Percentiles rank a stretch among this genome's conserved stretches.
These are phyloP conservation scores for Coniochaeta ligniaria DNA, from an alignment of 2,329 filamentous ascomycete genomes.

Conservation along the genomic window DNA sequence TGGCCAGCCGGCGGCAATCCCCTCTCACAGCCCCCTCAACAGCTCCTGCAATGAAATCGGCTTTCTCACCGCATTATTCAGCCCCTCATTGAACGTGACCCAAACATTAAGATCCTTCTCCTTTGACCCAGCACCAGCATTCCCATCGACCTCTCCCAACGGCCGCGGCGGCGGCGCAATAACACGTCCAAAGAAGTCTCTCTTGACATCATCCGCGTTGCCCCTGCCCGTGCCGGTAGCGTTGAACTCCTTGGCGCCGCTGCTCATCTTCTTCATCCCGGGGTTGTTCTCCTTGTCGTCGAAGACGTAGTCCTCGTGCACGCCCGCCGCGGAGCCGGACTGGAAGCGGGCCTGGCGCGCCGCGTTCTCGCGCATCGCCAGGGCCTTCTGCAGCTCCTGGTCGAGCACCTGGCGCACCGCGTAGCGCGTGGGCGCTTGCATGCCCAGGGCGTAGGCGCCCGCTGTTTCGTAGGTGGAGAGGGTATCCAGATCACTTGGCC, in stretches of 20 bases:
- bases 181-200: slow-evolving; percentile 80
- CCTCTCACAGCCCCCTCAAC: slow-evolving; percentile 56
- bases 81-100: slow-evolving; percentile 85
- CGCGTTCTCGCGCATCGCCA: slow-evolving; percentile 57
- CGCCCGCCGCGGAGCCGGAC: slow-evolving; percentile 34
- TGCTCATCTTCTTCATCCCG: slow-evolving; percentile 7
- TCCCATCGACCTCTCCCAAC: slow-evolving; percentile 32
- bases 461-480: slow-evolving; percentile 69
- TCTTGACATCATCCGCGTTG: slow-evolving; percentile 42
- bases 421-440: slow-evolving; percentile 72
- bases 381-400: slow-evolving; percentile 75
- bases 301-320: slow-evolving; percentile 15
- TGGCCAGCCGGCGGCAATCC: no score
- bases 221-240: slow-evolving; percentile 21
- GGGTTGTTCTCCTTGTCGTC: slow-evolving; percentile 30
- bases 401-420: slow-evolving; percentile 90
- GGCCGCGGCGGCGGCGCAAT: slow-evolving; percentile 35
- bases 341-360: slow-evolving; percentile 58
- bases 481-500: slow-evolving; percentile 61
- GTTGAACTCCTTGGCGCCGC: slow-evolving; percentile 23
- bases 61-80: slow-evolving; percentile 88
- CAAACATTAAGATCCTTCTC: slow-evolving; percentile 59
- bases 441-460: slow-evolving; percentile 42
- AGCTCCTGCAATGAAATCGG: slow-evolving; percentile 77
- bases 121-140: slow-evolving; percentile 23